A percentile compares a stretch with the other conserved stretches of the same genome.
Conservation (phyloP, 2,329 filamentous ascomycete genomes). For the Neophaeococcomyces aloes region DNA sequence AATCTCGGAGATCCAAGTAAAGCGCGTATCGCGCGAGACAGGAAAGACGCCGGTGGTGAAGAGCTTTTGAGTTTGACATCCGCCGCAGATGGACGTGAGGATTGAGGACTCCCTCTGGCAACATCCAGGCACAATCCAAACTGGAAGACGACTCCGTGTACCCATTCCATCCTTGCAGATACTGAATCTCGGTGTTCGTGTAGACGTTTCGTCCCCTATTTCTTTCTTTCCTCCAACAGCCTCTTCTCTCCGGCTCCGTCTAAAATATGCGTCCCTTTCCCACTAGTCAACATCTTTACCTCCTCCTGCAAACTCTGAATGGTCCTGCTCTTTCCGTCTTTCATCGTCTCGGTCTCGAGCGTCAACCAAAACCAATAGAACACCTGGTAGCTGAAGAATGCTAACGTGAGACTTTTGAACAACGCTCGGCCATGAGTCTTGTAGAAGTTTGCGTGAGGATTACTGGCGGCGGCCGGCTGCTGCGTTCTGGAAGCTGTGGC, state of each 20-base stretch:
- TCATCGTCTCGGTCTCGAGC: constrained; percentile 37
- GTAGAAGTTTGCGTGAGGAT: constrained; percentile 17
- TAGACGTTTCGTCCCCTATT: too few species aligned
- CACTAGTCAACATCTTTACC: constrained; percentile 18
- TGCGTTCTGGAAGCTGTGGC: neutral
- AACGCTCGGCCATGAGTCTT: constrained; percentile 29
- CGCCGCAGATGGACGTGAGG: too few species aligned
- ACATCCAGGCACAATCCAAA: too few species aligned
- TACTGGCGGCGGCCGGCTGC: neutral
- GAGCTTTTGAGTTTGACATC: too few species aligned
- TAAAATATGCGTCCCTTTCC: constrained; percentile 11
- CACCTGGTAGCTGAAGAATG: constrained; percentile 40
- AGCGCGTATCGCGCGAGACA: too few species aligned
- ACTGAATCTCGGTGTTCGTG: too few species aligned
- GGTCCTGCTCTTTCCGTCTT: constrained; percentile 29
- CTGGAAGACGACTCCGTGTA: too few species aligned
- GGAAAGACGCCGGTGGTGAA: too few species aligned
- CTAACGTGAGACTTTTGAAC: constrained; percentile 39
- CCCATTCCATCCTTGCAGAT: too few species aligned
- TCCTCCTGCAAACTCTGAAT: constrained; percentile 19
- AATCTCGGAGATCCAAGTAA: too few species aligned
- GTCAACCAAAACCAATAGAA: constrained; percentile 40
- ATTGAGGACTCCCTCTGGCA: too few species aligned
- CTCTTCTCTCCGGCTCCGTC: neutral
- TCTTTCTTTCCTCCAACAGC: constrained; percentile 4